phyloP scores from a whole-genome alignment of 1,139 yeast species.

The Debaryomycetaceae sp. region DNA sequence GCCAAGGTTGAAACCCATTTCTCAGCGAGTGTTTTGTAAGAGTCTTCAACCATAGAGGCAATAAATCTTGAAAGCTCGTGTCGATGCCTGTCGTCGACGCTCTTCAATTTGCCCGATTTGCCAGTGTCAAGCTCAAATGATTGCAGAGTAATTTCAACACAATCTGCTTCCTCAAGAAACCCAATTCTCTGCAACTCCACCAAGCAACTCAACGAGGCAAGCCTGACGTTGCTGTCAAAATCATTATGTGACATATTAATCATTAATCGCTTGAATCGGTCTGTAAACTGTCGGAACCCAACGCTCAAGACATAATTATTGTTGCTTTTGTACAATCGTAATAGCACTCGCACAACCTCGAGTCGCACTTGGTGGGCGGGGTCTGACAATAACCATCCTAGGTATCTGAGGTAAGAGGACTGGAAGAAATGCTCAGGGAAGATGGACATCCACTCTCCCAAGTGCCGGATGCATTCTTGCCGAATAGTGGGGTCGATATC shows the following conservation, averaged over 20 bases:
- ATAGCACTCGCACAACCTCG: constrained; percentile 59
- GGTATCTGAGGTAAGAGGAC: constrained; percentile 64
- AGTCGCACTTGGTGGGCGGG: constrained; percentile 54
- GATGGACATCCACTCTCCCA: constrained; percentile 66
- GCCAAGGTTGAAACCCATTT: constrained; percentile 17
- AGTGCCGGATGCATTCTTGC: constrained; percentile 56
- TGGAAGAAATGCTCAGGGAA: constrained; percentile 71
- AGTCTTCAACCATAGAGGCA: constrained; percentile 17
- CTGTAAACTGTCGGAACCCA: constrained; percentile 68
- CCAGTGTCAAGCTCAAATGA: constrained; percentile 36
- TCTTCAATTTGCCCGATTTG: constrained; percentile 14
- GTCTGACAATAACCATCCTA: constrained; percentile 84
- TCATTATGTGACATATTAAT: constrained; percentile 50
- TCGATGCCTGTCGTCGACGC: constrained; percentile 27
- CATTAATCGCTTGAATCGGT: constrained; percentile 60
- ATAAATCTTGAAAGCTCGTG: constrained; percentile 31
- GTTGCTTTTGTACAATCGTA: constrained; percentile 38
- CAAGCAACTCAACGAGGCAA: constrained; percentile 49
- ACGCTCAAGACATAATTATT: constrained; percentile 18
- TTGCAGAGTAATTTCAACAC: constrained; percentile 35
- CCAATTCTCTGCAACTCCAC: constrained; percentile 57
- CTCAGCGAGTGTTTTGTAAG: constrained; percentile 16
- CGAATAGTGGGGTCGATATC: constrained; percentile 76
- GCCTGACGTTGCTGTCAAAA: constrained; percentile 42
- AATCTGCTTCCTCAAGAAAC: constrained; percentile 56